Percentiles rank a stretch among this genome's conserved stretches.
phyloP scores from a whole-genome alignment of 1,284 basidiomycete species.

The Ustanciosporium gigantosporum region DNA sequence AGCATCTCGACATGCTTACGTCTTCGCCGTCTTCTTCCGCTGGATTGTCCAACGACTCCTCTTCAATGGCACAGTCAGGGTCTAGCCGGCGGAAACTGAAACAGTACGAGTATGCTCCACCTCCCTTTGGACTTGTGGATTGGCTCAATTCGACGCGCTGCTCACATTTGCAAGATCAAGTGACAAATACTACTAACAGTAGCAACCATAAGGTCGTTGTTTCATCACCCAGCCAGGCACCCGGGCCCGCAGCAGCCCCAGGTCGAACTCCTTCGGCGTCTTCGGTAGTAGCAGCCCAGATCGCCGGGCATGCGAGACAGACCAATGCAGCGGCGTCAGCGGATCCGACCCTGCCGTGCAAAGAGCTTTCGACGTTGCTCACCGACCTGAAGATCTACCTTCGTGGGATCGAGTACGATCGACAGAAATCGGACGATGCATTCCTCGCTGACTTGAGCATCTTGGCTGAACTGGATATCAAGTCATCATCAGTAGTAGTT shows the following conservation, averaged over 20 bases:
- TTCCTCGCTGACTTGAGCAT: constrained; percentile 3
- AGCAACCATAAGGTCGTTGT: no score
- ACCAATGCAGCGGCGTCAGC: no score
- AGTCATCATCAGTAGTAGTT: neutral
- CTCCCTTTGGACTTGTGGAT: constrained; percentile 33
- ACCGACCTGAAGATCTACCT: constrained; percentile 45
- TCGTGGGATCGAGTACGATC: constrained; percentile 35
- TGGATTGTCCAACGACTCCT: constrained; percentile 11
- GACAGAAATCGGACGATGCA: constrained; percentile 20
- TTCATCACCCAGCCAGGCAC: no score
- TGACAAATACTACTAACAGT: neutral
- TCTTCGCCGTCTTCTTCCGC: constrained; percentile 17
- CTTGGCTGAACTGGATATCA: constrained; percentile 6
- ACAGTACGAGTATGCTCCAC: constrained; percentile 39
- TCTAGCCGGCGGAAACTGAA: constrained; percentile 10
- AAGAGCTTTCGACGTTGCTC: constrained; percentile 18
- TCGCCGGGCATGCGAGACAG: no score
- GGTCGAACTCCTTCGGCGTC: no score
- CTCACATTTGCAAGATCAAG: constrained; percentile 3
- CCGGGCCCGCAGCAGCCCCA: no score
- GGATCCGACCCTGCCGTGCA: constrained; percentile 16
- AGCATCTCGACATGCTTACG: constrained; percentile 10
- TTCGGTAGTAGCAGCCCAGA: no score
- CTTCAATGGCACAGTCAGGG: neutral
- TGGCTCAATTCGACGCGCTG: constrained; percentile 29